Evolutionary conservation across 352 stramenopile genomes (phyloP).

Genomic region (Phytopythium vexans): DNA sequence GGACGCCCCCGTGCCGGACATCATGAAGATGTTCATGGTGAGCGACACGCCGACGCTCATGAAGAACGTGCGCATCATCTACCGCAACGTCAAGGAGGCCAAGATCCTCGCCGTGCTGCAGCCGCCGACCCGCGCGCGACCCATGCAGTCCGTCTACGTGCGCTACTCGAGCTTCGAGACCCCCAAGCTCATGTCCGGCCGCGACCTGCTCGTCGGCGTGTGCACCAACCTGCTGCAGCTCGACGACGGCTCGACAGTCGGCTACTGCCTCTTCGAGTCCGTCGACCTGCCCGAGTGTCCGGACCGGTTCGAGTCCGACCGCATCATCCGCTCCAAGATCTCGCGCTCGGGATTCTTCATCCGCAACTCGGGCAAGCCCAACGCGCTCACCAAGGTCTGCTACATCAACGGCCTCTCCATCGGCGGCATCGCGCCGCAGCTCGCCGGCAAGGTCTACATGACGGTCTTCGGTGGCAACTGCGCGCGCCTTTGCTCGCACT

Average conservation of each 20-base stretch:
- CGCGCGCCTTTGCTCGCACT: constrained; percentile 35
- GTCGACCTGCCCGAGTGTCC: constrained; percentile 37
- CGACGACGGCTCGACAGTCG: constrained; percentile 33
- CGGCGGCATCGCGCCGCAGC: constrained; percentile 13
- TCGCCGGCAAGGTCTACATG: constrained; percentile 35
- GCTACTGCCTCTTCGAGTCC: constrained; percentile 60
- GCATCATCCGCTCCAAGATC: constrained; percentile 37
- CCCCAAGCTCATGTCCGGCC: constrained; percentile 32
- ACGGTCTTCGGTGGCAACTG: constrained; percentile 38
- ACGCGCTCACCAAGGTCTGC: constrained; percentile 41
- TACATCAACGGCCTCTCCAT: constrained; percentile 41
- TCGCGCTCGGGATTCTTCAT: constrained; percentile 43
- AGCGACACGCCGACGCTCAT: constrained; percentile 36
- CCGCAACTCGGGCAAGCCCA: constrained; percentile 25
- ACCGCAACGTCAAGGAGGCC: constrained; percentile 46
- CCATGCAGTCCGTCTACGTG: constrained; percentile 30
- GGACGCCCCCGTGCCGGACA: constrained; percentile 25
- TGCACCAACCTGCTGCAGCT: constrained; percentile 21
- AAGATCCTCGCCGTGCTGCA: constrained; percentile 40
- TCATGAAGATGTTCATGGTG: constrained; percentile 50
- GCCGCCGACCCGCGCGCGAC: constrained; percentile 12
- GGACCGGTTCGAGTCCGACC: constrained; percentile 20
- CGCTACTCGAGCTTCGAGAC: constrained; percentile 35
- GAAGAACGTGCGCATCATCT: constrained; percentile 44
- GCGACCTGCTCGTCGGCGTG: constrained; percentile 29